Evolutionary conservation across 1,284 basidiomycete genomes (phyloP).

Genomic region (Marasmius sp.): DNA sequence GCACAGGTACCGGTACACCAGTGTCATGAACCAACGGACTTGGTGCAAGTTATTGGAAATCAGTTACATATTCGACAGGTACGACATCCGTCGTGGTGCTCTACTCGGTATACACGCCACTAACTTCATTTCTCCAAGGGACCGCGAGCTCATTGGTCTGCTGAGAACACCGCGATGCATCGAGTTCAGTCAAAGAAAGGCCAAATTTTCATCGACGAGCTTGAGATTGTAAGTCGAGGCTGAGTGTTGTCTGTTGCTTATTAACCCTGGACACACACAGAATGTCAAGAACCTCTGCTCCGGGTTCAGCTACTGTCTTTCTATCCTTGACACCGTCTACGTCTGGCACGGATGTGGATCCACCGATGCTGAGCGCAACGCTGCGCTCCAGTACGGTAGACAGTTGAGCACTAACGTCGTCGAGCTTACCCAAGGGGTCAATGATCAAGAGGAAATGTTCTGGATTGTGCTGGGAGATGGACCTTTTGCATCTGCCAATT

Average conservation of each 20-base stretch:
- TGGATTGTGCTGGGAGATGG: slow-evolving; percentile 80
- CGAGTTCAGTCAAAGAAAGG: slow-evolving; percentile 54
- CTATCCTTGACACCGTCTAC: slow-evolving; percentile 67
- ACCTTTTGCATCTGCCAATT: slow-evolving; percentile 70
- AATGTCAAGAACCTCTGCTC: slow-evolving; percentile 70
- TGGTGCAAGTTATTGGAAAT: slow-evolving; percentile 67
- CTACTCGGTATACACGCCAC: background rate
- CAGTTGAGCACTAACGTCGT: slow-evolving; percentile 43
- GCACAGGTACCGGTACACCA: slow-evolving; percentile 53
- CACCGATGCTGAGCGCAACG: slow-evolving; percentile 50
- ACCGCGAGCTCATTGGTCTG: slow-evolving; percentile 66
- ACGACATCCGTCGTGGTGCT: slow-evolving; percentile 10
- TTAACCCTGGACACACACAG: background rate
- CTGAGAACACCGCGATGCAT: slow-evolving; percentile 81
- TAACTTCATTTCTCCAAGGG: slow-evolving; percentile 44
- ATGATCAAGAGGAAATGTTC: slow-evolving; percentile 70
- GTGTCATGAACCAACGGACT: slow-evolving; percentile 57
- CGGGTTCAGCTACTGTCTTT: slow-evolving; percentile 74
- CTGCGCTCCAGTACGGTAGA: slow-evolving; percentile 60
- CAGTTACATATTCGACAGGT: slow-evolving; percentile 68
- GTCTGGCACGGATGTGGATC: slow-evolving; percentile 80
- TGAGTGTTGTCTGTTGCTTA: background rate
- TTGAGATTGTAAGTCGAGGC: slow-evolving; percentile 59
- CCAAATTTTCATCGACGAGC: slow-evolving; percentile 65
- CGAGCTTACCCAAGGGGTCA: slow-evolving; percentile 63